phyloP scores from a whole-genome alignment of 2,329 filamentous ascomycete species.

The Dactylellina drechsleri region DNA sequence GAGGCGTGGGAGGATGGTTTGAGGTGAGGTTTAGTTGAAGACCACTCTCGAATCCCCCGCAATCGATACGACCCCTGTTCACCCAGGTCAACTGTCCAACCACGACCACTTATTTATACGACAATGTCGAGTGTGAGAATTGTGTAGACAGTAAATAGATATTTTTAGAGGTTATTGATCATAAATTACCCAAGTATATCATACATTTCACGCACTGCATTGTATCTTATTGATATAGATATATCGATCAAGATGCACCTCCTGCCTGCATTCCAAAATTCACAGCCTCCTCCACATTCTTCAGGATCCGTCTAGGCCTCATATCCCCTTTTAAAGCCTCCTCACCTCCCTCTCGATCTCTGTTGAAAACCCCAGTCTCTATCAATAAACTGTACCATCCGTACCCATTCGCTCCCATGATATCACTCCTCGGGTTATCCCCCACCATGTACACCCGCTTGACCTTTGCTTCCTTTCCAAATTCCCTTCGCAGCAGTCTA shows the following conservation, averaged over 20 bases:
- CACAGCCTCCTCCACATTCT: slow-evolving; percentile 80
- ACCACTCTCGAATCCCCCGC: background rate
- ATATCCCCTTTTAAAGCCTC: slow-evolving; percentile 63
- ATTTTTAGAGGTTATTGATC: too few species aligned
- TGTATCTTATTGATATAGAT: too few species aligned
- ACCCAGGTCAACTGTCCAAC: background rate
- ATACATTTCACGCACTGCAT: too few species aligned
- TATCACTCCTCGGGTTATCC: slow-evolving; percentile 89
- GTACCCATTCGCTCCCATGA: slow-evolving; percentile 84
- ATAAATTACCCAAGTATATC: too few species aligned
- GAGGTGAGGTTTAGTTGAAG: slow-evolving; percentile 9
- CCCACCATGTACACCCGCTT: slow-evolving; percentile 92
- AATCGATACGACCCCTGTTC: background rate
- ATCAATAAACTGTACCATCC: slow-evolving; percentile 82
- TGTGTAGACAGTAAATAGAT: too few species aligned
- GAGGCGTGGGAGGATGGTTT: background rate
- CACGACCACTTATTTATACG: too few species aligned
- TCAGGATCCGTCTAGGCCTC: slow-evolving; percentile 73
- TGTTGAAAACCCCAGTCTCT: slow-evolving; percentile 77
- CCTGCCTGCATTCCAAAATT: slow-evolving; percentile 76
- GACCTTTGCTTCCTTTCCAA: slow-evolving; percentile 64
- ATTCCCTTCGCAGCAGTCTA: slow-evolving; percentile 56
- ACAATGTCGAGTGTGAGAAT: too few species aligned
- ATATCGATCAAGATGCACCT: slow-evolving; percentile 57
- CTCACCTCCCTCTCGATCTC: slow-evolving; percentile 45